These are phyloP conservation scores for Hypholoma fasciculare DNA, from an alignment of 768 basidiomycete species.

Conservation along the genomic window DNA sequence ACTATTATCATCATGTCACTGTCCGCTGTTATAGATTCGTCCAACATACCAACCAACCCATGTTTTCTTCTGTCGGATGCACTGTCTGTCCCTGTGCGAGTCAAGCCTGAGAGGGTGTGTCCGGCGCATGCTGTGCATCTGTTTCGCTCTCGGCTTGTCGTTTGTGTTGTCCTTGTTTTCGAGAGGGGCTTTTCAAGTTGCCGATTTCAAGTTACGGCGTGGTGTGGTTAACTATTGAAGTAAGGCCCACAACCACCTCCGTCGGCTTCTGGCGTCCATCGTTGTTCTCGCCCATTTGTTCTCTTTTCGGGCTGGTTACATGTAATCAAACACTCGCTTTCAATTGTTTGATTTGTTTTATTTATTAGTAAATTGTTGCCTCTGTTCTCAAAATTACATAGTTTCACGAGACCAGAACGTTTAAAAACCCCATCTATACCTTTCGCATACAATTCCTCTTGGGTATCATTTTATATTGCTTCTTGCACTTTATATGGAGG, in stretches of 20 bases:
- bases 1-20: conserved; percentile 4
- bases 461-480: neutral
- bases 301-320: neutral
- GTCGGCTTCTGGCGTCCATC: neutral
- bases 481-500: neutral
- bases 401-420: neutral
- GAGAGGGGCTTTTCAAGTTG: no score
- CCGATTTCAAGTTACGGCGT: neutral
- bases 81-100: neutral
- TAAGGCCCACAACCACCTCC: neutral
- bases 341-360: neutral
- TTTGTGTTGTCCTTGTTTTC: neutral
- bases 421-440: neutral
- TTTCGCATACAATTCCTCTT: neutral
- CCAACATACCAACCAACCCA: neutral
- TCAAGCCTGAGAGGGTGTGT: no score
- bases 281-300: no score
- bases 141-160: neutral
- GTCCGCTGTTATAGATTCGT: conserved; percentile 4
- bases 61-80: neutral
- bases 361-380: neutral
- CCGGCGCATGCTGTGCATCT: no score
- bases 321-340: neutral
- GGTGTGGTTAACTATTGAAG: neutral
- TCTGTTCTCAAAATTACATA: neutral